Evolutionary conservation across 768 basidiomycete species (phyloP).

Genomic region (Boletus rubroflammeus): DNA sequence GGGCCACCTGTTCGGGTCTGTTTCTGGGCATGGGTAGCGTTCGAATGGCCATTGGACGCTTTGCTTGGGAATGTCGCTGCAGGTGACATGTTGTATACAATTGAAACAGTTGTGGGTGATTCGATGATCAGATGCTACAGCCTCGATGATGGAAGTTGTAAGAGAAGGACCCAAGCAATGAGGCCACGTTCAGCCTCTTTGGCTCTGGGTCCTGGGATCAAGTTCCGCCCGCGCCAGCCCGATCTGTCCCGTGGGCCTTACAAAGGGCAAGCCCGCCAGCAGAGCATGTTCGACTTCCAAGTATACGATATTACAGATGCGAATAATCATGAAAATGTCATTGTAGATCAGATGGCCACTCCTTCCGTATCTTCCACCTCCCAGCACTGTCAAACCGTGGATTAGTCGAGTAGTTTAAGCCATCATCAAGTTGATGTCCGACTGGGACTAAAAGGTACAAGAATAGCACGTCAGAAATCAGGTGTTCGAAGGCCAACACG

Average conservation of each 20-base stretch:
- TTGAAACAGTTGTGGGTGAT: not conserved
- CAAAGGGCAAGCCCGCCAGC: not conserved
- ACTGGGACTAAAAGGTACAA: slow-evolving; percentile 37
- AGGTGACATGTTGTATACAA: slow-evolving; percentile 23
- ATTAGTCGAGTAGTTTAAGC: slow-evolving; percentile 61
- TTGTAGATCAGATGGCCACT: slow-evolving; percentile 67
- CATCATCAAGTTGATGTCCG: slow-evolving; percentile 56
- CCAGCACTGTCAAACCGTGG: slow-evolving; percentile 72
- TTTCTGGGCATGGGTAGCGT: slow-evolving; percentile 9
- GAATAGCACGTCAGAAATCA: slow-evolving; percentile 1
- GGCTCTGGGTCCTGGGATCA: not conserved
- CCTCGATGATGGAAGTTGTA: slow-evolving; percentile 3
- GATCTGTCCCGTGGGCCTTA: not conserved
- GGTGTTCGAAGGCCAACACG: not conserved
- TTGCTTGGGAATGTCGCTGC: slow-evolving; percentile 12
- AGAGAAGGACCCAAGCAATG: not conserved
- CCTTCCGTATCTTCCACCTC: slow-evolving; percentile 57
- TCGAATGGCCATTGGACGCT: slow-evolving; percentile 14
- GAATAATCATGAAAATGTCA: slow-evolving; percentile 32
- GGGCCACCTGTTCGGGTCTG: slow-evolving; percentile 6
- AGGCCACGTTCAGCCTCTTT: not conserved
- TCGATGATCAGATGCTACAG: not conserved
- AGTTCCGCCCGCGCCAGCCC: slow-evolving; percentile 20
- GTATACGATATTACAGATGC: not conserved
- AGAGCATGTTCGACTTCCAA: not conserved